Evolutionary conservation across 345 rosid species (phyloP), one percentile per base, ranked within the genome.

Genomic region (Moricandia arvensis): DNA sequence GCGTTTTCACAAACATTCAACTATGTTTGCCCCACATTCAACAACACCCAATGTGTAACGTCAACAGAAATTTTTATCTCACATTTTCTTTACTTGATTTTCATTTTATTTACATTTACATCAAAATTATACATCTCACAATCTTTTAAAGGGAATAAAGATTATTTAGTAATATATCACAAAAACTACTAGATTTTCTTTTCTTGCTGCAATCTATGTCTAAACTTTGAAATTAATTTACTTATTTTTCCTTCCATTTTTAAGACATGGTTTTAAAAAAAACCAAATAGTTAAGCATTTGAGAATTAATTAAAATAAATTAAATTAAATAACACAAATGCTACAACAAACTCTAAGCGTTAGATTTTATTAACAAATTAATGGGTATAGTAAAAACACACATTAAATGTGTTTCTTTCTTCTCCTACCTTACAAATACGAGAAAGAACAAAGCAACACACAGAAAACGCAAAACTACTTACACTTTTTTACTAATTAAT

Each of bases 11-110:
- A 78, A 72, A 66, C 77, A 78, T 72, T 78, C 63, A 66, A 66
- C 81, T 72, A 78, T 78, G 81, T 72, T 71, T 59, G 59, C 73
- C 59, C 81, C 58, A 72, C 59, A 66, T 78, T 78, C 16, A 78
- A 72, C 81, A 78, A 66, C 73, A 78, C 34, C 30, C 11, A 49
- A 72, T 35, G 11, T 59, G 69, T 72, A 78, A 78, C 81, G 80
- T 77, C 63, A 11, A 49, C 29, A 71, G 4, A 66, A 8, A 41
- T 34, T 71, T 55, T 65, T 16, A 31, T 47, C 72, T 47, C 62
- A 71, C 51, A 69, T 53, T 63, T 69, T 71, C 34, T 54, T 61
- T 45, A 41, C 66, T 63, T 64, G 6, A 63, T 29, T 69, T 69
- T 53, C 8, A 26, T 35, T 45, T 12, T 62, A 37, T 16, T 34